Conservation (phyloP, 208 protist genomes). For the Acanthamoeba royreba region DNA sequence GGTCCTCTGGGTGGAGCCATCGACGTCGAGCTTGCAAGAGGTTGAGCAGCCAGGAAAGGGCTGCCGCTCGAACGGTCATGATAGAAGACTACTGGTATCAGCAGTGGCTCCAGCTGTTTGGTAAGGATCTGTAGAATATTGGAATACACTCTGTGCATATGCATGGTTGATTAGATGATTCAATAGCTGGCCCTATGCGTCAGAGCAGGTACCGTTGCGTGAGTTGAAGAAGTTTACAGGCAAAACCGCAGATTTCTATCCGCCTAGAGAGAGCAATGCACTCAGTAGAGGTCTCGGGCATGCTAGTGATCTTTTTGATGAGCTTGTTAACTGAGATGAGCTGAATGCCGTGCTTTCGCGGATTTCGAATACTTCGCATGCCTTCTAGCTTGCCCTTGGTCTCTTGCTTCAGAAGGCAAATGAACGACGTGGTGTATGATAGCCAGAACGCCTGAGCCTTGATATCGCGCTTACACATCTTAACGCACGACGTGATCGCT, state of each 20-base stretch:
- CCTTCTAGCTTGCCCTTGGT: slow-evolving; percentile 27
- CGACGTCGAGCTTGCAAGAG: neutral
- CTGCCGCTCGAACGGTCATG: neutral
- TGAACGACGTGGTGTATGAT: slow-evolving; percentile 7
- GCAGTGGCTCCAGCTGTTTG: slow-evolving; percentile 22
- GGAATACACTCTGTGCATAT: neutral
- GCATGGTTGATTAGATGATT: neutral
- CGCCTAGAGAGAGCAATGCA: neutral
- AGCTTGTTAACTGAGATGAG: slow-evolving; percentile 39
- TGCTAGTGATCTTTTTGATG: slow-evolving; percentile 28
- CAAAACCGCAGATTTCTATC: slow-evolving; percentile 28
- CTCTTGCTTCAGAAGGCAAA: neutral
- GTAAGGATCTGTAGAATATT: neutral
- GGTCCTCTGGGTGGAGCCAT: neutral
- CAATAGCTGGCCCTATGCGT: neutral
- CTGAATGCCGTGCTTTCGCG: slow-evolving; percentile 31
- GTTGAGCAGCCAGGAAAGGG: neutral
- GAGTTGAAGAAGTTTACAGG: slow-evolving; percentile 35
- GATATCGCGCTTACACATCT: slow-evolving; percentile 17
- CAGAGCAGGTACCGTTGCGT: neutral
- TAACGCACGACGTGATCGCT: slow-evolving; percentile 18
- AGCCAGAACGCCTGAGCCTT: slow-evolving; percentile 36
- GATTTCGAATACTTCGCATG: neutral
- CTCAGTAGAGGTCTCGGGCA: neutral
- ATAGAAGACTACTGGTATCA: slow-evolving; percentile 14